These are phyloP conservation scores for Iris macrosiphon DNA, from an alignment of 106 monocot species.

Conservation along the genomic window DNA sequence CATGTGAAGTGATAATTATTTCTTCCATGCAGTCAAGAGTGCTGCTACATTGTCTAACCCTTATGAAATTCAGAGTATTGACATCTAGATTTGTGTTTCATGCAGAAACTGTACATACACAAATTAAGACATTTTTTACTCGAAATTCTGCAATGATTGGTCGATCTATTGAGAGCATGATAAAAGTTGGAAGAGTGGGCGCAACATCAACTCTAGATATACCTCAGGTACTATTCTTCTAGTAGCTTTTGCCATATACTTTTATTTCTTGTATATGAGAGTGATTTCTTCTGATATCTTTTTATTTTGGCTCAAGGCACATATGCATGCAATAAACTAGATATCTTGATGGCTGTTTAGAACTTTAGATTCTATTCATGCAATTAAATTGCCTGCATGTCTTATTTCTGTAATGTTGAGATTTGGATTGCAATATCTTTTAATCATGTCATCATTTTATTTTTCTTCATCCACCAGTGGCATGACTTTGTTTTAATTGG, in stretches of 20 bases:
- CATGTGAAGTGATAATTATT: background rate
- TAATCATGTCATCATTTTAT: too few relatives aligned
- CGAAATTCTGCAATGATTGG: constrained; percentile 34
- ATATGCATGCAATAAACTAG: too few relatives aligned
- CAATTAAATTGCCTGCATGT: background rate
- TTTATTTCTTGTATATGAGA: background rate
- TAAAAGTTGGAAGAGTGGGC: constrained; percentile 58
- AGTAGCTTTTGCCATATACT: background rate
- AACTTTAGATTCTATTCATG: too few relatives aligned
- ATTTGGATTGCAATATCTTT: too few relatives aligned
- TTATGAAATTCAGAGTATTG: background rate
- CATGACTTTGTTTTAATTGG: too few relatives aligned
- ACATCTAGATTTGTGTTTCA: background rate
- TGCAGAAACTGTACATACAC: constrained; percentile 42
- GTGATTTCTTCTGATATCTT: too few relatives aligned
- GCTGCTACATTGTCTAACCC: background rate
- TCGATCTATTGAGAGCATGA: constrained; percentile 57
- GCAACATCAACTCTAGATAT: constrained; percentile 52
- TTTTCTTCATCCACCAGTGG: too few relatives aligned
- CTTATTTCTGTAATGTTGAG: too few relatives aligned
- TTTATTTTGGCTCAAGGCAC: too few relatives aligned
- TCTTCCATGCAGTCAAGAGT: background rate
- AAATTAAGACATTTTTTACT: constrained; percentile 51
- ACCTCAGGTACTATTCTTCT: constrained; percentile 58
- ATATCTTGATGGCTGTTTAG: too few relatives aligned